These are phyloP conservation scores for Russula vinacea DNA, from an alignment of 768 basidiomycete genomes.

Conservation along the genomic window DNA sequence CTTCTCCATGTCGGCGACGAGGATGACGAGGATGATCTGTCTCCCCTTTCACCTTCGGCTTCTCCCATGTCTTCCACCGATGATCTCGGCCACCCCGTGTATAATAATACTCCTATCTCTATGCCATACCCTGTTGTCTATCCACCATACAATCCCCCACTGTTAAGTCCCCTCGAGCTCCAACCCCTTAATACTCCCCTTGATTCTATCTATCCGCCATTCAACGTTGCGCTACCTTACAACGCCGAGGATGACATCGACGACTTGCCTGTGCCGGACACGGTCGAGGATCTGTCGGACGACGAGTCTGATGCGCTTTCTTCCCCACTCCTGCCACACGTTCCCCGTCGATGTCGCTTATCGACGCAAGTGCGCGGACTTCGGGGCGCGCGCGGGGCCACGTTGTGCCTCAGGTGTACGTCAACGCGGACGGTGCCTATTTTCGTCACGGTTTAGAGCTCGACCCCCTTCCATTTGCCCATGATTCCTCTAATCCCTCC, in stretches of 20 bases:
- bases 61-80: conserved; percentile 79
- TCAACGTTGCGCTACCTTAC: conserved; percentile 61
- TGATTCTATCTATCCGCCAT: conserved; percentile 34
- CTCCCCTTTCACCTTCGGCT: conserved; percentile 54
- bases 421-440: conserved; percentile 56
- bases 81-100: conserved; percentile 58
- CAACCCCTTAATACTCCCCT: conserved; percentile 44
- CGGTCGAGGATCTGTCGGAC: conserved; percentile 81
- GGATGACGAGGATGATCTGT: conserved; percentile 63
- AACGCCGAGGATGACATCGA: conserved; percentile 61
- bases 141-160: conserved; percentile 58
- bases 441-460: conserved; percentile 60
- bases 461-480: conserved; percentile 68
- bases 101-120: conserved; percentile 47
- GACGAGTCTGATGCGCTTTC: conserved; percentile 74
- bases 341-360: conserved; percentile 54
- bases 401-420: conserved; percentile 56
- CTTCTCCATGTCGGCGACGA: conserved; percentile 57
- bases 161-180: conserved; percentile 50
- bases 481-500: conserved; percentile 45
- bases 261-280: conserved; percentile 69
- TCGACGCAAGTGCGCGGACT: conserved; percentile 36
- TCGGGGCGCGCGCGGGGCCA: conserved; percentile 40
- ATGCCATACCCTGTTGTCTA: conserved; percentile 62
- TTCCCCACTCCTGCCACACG: conserved; percentile 53